These are phyloP conservation scores for Albizia julibrissin DNA, from an alignment of 306 rosid species.

Conservation along the genomic window DNA sequence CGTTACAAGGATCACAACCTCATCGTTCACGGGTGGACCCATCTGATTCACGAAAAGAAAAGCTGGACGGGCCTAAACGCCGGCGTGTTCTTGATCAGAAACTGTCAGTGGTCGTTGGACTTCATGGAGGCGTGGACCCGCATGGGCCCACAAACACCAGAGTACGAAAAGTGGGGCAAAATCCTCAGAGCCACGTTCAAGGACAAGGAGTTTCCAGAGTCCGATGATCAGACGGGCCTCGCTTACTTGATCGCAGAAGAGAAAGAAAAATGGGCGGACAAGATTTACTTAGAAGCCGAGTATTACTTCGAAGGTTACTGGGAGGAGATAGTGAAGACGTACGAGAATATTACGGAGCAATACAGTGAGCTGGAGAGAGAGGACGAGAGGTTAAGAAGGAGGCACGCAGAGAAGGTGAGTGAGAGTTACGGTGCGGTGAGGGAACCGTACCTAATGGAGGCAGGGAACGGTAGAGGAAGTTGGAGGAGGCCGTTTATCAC, in stretches of 20 bases:
- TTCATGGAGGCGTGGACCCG: slow-evolving; percentile 76
- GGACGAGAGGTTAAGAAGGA: slow-evolving; percentile 50
- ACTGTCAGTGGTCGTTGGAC: slow-evolving; percentile 90
- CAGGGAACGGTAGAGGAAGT: slow-evolving; percentile 51
- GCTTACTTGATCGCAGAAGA: slow-evolving; percentile 67
- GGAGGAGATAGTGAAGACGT: slow-evolving; percentile 57
- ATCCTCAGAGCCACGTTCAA: slow-evolving; percentile 60
- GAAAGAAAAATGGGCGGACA: slow-evolving; percentile 69
- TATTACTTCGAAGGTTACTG: slow-evolving; percentile 84
- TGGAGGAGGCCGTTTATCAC: slow-evolving; percentile 82
- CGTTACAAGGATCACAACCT: slow-evolving; percentile 72
- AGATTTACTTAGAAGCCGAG: slow-evolving; percentile 66
- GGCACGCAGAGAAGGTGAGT: slow-evolving; percentile 78
- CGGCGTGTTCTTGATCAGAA: slow-evolving; percentile 80
- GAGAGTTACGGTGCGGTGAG: slow-evolving; percentile 59
- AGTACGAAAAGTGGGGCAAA: slow-evolving; percentile 72
- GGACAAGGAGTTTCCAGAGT: slow-evolving; percentile 83
- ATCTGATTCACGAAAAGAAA: slow-evolving; percentile 55
- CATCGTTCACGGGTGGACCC: slow-evolving; percentile 79
- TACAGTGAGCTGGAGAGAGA: slow-evolving; percentile 51
- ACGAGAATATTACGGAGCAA: slow-evolving; percentile 37
- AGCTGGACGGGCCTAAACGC: slow-evolving; percentile 99
- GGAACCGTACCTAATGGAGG: slow-evolving; percentile 51
- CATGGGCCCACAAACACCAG: slow-evolving; percentile 86
- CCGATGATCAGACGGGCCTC: slow-evolving; percentile 95